Evolutionary conservation across 768 basidiomycete species (phyloP).

Genomic region (Boletus edulis): DNA sequence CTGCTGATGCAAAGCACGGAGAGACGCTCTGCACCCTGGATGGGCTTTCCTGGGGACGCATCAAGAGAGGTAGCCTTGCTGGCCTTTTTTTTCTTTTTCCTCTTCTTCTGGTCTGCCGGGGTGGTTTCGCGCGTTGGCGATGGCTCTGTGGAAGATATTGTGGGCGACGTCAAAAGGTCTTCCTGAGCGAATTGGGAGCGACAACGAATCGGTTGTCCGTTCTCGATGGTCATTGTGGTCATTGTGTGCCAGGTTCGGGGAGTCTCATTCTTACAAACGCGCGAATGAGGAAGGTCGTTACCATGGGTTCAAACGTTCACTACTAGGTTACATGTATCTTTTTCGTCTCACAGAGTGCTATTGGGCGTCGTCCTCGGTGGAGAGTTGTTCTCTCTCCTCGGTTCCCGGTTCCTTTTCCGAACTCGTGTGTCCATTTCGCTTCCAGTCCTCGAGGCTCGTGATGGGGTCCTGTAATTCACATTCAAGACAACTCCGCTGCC

Average conservation of each 20-base stretch:
- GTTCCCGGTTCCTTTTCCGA: not conserved
- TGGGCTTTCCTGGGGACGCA: constrained; percentile 24
- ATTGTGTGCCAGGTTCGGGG: not conserved
- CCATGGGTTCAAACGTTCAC: constrained; percentile 3
- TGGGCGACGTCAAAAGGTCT: not conserved
- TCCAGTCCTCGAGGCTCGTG: not conserved
- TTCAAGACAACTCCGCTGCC: no score
- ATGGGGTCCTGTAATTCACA: not conserved
- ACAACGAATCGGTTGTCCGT: no score
- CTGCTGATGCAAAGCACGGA: constrained; percentile 82
- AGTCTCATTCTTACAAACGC: not conserved
- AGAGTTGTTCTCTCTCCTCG: not conserved
- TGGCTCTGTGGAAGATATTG: constrained; percentile 9
- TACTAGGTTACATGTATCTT: no score
- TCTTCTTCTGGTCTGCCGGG: constrained; percentile 54
- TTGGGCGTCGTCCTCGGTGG: no score
- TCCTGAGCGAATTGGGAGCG: not conserved
- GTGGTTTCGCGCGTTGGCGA: constrained; percentile 19
- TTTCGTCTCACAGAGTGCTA: no score
- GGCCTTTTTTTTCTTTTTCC: constrained; percentile 61
- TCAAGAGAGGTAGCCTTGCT: constrained; percentile 36
- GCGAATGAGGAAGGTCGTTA: constrained; percentile 17
- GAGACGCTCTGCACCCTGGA: constrained; percentile 46
- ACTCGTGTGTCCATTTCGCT: not conserved
- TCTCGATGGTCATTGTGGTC: constrained; percentile 4